Base-by-base conservation (phyloP, 768 basidiomycete genomes). In the Russula vinacea region DNA sequence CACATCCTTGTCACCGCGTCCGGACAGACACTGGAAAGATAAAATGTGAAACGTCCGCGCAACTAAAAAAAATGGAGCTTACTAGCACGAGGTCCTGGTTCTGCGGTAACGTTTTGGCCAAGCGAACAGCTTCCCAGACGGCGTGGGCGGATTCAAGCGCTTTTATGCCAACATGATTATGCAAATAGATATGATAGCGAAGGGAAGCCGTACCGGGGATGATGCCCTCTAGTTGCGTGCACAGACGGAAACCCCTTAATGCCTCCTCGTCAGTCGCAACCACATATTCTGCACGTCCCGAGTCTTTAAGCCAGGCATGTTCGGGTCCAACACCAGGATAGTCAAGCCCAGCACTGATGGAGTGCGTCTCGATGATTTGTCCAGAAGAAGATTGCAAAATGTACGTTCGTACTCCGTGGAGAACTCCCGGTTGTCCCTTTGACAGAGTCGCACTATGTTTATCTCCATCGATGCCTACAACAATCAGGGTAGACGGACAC, bases 301-400 rank as follows among this genome's bases (percentile, higher is more conserved):
- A 89, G 72, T 98, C 94, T 76, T 98, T 98, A 73, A 99, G 79
- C 89, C 92, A 97, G 52, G 96, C 90, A 73, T 98, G 97, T 75
- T 99, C 97, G 10, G 97, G 97, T 24, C 97, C 97, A 55, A 99
- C 96, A 67, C 94, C 94, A 29, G 94, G 94, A 76, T 98, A 98
- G 76, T 98, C 94, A 50, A 97, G 79, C 22, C 95, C 94, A 55
- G 95, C 96, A 69, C 92, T 95, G 76, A 99, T 89, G 5, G 95
- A 97, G 76, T 98, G 94, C 10, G 96, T 98, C 76, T 98, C 96
- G 67, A 90, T 85, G 74, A 99, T 96, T 77, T 99, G 97, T 47
- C 97, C 97, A 14, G 84, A 84, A 32, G 80, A 73, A 29, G 89
- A 89, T 73, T 99, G 97, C 19, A 99, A 82, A 67, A 99, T 84